These are phyloP conservation scores for Vicia faba DNA, from an alignment of 306 rosid genomes.

Conservation along the genomic window DNA sequence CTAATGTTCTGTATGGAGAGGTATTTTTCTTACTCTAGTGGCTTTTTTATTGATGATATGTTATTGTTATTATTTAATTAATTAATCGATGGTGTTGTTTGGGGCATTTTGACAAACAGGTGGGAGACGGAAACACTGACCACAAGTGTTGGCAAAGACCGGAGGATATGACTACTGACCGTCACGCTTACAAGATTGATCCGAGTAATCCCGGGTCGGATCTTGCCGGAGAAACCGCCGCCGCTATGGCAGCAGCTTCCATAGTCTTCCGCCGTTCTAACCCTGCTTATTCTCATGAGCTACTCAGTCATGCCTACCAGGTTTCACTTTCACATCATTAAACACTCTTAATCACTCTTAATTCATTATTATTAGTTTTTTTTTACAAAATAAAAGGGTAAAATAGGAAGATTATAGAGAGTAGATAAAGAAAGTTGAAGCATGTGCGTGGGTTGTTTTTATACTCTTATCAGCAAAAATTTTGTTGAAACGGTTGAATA, in stretches of 20 bases:
- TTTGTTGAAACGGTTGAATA: constrained; percentile 33
- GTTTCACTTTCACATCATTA: constrained; percentile 33
- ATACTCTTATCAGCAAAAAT: constrained; percentile 19
- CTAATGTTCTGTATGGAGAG: constrained; percentile 93
- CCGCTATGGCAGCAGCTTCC: constrained; percentile 99
- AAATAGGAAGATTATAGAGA: constrained; percentile 19
- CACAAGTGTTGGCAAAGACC: constrained; percentile 99
- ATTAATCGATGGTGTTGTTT: neutral
- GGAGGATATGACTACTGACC: constrained; percentile 98
- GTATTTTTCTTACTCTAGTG: too few species aligned
- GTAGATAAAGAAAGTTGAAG: neutral
- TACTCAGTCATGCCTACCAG: constrained; percentile 84
- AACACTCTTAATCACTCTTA: neutral
- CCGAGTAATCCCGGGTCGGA: constrained; percentile 96
- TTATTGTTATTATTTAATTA: neutral
- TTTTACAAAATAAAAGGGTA: neutral
- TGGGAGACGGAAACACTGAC: constrained; percentile 95
- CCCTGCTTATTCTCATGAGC: constrained; percentile 72
- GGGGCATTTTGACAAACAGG: constrained; percentile 49
- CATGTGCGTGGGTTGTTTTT: constrained; percentile 9
- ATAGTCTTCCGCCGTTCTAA: constrained; percentile 82
- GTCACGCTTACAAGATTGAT: constrained; percentile 82
- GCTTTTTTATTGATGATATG: too few species aligned
- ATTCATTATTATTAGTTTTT: neutral
- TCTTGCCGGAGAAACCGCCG: constrained; percentile 98